Percentiles rank a stretch among this genome's conserved stretches.
Evolutionary conservation across 2,329 filamentous ascomycete genomes (phyloP).

Genomic region (Aspergillus chevalieri): DNA sequence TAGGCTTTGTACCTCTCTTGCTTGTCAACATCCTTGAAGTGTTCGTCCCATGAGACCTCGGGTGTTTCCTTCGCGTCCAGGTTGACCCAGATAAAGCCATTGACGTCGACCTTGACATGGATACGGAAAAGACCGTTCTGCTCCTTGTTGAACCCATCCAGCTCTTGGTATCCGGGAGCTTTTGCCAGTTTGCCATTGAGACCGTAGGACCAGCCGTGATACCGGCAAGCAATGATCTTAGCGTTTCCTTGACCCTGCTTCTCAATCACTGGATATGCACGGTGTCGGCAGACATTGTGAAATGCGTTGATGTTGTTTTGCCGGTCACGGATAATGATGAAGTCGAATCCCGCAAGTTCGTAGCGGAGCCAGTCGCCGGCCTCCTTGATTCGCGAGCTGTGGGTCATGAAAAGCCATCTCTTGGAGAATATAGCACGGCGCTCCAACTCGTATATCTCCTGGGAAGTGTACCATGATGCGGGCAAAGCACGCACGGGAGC

Average conservation of each 20-base stretch:
- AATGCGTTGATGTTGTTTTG: constrained; percentile 48
- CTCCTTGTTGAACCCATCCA: constrained; percentile 20
- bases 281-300: constrained; percentile 46
- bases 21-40: constrained; percentile 44
- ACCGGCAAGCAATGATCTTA: constrained; percentile 1
- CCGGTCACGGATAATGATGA: constrained; percentile 45
- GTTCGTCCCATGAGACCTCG: constrained; percentile 43
- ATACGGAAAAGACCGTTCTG: constrained; percentile 49
- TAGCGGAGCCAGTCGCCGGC: constrained; percentile 50
- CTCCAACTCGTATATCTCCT: constrained; percentile 1
- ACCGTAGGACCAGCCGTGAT: constrained; percentile 3
- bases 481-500: constrained; percentile 1
- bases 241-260: constrained; percentile 1
- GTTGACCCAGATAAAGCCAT: constrained; percentile 54
- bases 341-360: constrained; percentile 49
- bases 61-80: constrained; percentile 32
- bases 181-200: constrained; percentile 2
- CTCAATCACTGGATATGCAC: constrained; percentile 1
- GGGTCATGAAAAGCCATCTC: constrained; percentile 2
- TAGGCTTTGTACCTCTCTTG: constrained; percentile 43
- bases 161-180: not conserved
- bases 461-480: constrained; percentile 1
- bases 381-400: constrained; percentile 19
- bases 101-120: constrained; percentile 46
- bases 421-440: constrained; percentile 2